phyloP scores from a whole-genome alignment of 306 rosid genomes.

The Glycyrrhiza uralensis region DNA sequence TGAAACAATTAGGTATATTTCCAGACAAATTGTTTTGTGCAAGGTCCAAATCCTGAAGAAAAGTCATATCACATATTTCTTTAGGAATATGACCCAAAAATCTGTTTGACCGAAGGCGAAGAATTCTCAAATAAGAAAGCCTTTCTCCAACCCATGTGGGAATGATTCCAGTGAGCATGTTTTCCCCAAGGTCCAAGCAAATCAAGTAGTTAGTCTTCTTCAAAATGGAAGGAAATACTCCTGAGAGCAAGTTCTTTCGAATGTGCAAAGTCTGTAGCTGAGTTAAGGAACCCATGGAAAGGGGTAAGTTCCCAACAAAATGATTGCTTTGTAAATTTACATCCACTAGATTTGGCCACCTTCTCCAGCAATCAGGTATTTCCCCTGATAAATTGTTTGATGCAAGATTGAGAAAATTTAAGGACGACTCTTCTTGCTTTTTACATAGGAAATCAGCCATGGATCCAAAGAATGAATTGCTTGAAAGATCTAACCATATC shows the following conservation, averaged over 20 bases:
- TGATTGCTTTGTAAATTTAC: not conserved
- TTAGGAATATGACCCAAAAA: not conserved
- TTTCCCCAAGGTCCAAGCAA: not conserved
- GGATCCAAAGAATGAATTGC: not conserved
- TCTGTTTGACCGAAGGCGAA: not conserved
- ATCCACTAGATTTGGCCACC: not conserved
- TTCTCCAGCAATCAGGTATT: slow-evolving; percentile 11
- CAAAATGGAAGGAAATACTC: not conserved
- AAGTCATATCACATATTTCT: not conserved
- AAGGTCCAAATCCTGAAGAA: slow-evolving; percentile 18
- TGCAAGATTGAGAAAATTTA: not conserved
- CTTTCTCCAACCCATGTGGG: slow-evolving; percentile 1
- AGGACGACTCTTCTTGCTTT: accelerated
- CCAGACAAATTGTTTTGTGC: slow-evolving; percentile 27
- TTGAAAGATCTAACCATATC: not conserved
- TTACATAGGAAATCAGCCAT: not conserved
- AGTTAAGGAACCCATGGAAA: not conserved
- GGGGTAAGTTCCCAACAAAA: slow-evolving; percentile 1
- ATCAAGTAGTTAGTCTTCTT: not conserved
- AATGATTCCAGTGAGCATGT: not conserved
- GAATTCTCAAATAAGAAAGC: not conserved
- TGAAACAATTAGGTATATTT: slow-evolving; percentile 23
- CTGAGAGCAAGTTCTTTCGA: not conserved
- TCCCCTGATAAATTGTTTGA: slow-evolving; percentile 16
- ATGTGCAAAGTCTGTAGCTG: not conserved